Evolutionary conservation across 345 rosid genomes (phyloP).

Genomic region (Anastatica hierochuntica): DNA sequence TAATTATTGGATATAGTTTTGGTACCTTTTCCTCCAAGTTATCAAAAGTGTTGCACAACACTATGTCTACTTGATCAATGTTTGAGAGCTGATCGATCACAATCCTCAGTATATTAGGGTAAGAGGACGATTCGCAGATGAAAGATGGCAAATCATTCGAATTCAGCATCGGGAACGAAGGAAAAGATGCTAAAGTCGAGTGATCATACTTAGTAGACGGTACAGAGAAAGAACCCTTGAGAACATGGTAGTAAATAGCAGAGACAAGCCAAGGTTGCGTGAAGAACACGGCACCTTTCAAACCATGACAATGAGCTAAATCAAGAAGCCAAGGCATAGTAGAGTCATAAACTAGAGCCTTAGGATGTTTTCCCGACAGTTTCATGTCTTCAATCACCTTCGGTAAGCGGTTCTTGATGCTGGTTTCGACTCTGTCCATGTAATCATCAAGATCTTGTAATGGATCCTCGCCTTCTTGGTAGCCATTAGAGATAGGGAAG

Average conservation of each 20-base stretch:
- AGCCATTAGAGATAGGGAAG: conserved; percentile 22
- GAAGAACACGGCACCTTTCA: conserved; percentile 30
- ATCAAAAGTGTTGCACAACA: conserved; percentile 37
- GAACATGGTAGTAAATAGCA: conserved; percentile 29
- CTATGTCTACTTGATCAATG: conserved; percentile 18
- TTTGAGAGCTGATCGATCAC: conserved; percentile 27
- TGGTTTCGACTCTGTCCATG: conserved; percentile 8
- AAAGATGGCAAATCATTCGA: conserved; percentile 36
- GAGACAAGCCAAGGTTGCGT: conserved; percentile 42
- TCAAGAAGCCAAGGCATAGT: conserved; percentile 41
- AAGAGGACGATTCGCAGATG: conserved; percentile 12
- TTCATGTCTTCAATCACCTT: conserved; percentile 23
- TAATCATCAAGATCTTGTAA: conserved; percentile 12
- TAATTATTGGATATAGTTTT: background rate
- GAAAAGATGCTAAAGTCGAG: conserved; percentile 22
- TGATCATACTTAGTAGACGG: conserved; percentile 21
- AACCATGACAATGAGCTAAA: conserved; percentile 30
- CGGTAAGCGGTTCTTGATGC: conserved; percentile 21
- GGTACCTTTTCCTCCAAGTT: conserved; percentile 37
- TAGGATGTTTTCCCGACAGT: conserved; percentile 6
- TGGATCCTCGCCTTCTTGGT: conserved; percentile 18
- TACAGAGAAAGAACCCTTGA: conserved; percentile 12
- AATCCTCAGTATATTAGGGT: conserved; percentile 6
- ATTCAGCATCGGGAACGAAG: conserved; percentile 29
- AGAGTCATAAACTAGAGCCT: conserved; percentile 36